A percentile compares a stretch with the other conserved stretches of the same genome.
Conservation (phyloP, 2,329 filamentous ascomycete species). For the Macrophomina pseudophaseolina region DNA sequence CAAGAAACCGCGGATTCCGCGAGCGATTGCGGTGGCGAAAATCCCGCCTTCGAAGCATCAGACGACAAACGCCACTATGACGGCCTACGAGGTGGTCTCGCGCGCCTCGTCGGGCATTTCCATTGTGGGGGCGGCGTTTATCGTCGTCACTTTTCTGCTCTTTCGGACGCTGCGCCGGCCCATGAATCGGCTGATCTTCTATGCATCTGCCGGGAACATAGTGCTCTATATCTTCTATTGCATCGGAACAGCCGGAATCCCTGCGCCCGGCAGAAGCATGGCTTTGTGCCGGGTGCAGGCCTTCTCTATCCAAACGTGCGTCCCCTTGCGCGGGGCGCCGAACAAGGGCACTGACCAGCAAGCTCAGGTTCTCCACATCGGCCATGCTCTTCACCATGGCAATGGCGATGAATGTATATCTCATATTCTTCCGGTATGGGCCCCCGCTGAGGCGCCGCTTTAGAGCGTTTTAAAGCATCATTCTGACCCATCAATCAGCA, state of each 20-base stretch:
- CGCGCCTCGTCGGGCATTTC: slow-evolving; percentile 73
- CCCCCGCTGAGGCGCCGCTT: slow-evolving; percentile 28
- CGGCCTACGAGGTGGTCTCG: slow-evolving; percentile 53
- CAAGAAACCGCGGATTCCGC: background rate
- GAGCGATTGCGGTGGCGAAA: background rate
- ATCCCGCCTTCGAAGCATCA: background rate
- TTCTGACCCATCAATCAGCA: slow-evolving; percentile 37
- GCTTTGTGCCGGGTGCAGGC: slow-evolving; percentile 76
- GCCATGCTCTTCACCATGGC: slow-evolving; percentile 78
- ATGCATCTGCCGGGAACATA: slow-evolving; percentile 80
- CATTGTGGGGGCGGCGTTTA: slow-evolving; percentile 71
- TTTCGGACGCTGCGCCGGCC: slow-evolving; percentile 79
- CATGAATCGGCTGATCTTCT: slow-evolving; percentile 84
- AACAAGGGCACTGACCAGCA: slow-evolving; percentile 30
- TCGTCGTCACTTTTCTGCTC: slow-evolving; percentile 70
- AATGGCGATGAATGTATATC: slow-evolving; percentile 83
- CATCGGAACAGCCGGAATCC: slow-evolving; percentile 68
- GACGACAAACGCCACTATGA: slow-evolving; percentile 22
- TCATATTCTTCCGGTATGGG: slow-evolving; percentile 82
- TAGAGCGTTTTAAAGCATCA: background rate
- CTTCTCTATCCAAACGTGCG: slow-evolving; percentile 82
- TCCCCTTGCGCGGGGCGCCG: slow-evolving; percentile 50
- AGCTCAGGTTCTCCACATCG: slow-evolving; percentile 73
- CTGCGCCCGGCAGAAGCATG: slow-evolving; percentile 48
- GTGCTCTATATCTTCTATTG: slow-evolving; percentile 77